Conservation (phyloP, 2,329 filamentous ascomycete genomes). For the Emydomyces testavorans region DNA sequence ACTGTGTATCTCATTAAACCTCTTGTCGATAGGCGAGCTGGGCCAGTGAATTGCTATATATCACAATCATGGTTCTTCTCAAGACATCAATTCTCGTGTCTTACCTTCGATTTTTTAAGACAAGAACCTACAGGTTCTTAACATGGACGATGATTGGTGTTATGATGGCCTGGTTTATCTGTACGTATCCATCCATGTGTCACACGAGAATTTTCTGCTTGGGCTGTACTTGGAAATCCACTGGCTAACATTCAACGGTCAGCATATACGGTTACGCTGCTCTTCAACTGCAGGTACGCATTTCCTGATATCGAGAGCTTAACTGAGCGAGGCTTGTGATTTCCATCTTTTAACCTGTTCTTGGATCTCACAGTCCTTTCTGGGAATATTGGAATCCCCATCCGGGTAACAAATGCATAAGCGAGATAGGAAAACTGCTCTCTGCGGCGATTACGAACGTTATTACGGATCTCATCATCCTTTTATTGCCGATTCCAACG, state of each 20-base stretch:
- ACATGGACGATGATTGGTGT: slow-evolving; percentile 13
- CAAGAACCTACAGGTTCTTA: slow-evolving; percentile 7
- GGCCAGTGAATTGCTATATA: slow-evolving; percentile 14
- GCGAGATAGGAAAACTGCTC: slow-evolving; percentile 12
- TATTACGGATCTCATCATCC: slow-evolving; percentile 15
- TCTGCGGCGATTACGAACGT: slow-evolving; percentile 15
- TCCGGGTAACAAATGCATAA: slow-evolving; percentile 11
- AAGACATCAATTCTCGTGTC: slow-evolving; percentile 17
- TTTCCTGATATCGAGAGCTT: not conserved
- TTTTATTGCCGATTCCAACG: slow-evolving; percentile 17
- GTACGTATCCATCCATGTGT: not conserved
- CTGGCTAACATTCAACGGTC: not conserved
- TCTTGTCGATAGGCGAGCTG: slow-evolving; percentile 15
- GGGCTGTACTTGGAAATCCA: too few relatives aligned
- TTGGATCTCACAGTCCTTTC: slow-evolving; percentile 10
- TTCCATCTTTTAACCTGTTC: not conserved
- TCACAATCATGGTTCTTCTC: slow-evolving; percentile 15
- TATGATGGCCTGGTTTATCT: slow-evolving; percentile 14
- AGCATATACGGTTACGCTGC: slow-evolving; percentile 15
- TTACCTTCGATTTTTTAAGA: slow-evolving; percentile 15
- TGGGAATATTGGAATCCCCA: slow-evolving; percentile 14
- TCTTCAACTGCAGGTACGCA: slow-evolving; percentile 15
- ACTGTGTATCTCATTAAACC: not conserved
- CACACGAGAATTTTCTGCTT: too few relatives aligned
- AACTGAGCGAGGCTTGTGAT: not conserved